Evolutionary conservation across 441 rosid species (phyloP).

Genomic region (Capsella rubella): DNA sequence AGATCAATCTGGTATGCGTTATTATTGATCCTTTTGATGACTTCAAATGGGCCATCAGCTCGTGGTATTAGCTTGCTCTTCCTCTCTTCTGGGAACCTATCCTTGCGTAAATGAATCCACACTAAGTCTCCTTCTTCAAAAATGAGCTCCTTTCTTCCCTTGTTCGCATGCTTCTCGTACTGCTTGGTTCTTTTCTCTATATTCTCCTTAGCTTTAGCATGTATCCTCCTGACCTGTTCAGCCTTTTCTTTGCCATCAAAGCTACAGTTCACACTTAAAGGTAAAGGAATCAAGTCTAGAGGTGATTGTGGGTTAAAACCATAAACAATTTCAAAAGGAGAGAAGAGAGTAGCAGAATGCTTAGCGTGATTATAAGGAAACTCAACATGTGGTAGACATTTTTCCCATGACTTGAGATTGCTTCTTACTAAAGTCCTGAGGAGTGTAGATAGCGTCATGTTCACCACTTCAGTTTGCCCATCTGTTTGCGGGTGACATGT

Average conservation of each 20-base stretch:
- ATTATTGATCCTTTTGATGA: no score
- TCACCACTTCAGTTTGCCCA: no score
- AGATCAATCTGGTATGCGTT: no score
- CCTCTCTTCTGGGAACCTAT: no score
- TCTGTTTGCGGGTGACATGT: not conserved
- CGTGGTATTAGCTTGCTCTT: no score
- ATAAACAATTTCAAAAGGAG: not conserved
- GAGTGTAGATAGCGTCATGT: not conserved
- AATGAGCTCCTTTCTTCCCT: no score
- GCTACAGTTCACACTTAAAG: not conserved
- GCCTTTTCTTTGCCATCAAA: not conserved
- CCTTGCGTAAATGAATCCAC: no score
- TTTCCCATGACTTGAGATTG: not conserved
- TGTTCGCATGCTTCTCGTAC: no score
- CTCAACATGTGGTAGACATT: not conserved
- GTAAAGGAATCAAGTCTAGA: conserved; percentile 2
- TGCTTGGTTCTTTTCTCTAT: not conserved
- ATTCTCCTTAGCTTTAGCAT: not conserved
- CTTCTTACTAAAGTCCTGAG: not conserved
- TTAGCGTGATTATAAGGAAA: not conserved
- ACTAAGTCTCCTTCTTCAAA: no score
- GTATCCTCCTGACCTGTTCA: not conserved
- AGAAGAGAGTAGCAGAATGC: not conserved
- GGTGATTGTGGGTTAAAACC: not conserved
- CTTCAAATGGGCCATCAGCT: no score